These are phyloP conservation scores for Xanthoconium purpureum DNA, from an alignment of 768 basidiomycete genomes.

Conservation along the genomic window DNA sequence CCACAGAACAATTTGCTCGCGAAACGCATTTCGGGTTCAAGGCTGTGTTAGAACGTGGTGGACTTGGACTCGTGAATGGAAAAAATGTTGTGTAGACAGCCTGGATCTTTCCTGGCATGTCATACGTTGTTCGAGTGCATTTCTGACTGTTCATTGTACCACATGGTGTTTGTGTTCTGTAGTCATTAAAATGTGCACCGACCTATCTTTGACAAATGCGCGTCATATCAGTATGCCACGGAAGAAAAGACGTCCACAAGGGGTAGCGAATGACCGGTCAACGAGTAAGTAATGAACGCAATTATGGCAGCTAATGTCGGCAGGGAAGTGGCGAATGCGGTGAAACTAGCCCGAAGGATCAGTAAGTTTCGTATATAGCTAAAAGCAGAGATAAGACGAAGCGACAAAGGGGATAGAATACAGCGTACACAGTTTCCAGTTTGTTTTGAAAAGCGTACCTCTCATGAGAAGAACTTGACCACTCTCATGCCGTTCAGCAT, in stretches of 20 bases:
- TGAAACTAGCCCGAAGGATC: conserved; percentile 61
- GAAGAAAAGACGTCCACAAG: conserved; percentile 81
- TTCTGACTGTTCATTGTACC: too few species aligned
- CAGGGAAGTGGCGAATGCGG: conserved; percentile 66
- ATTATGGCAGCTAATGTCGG: conserved; percentile 78
- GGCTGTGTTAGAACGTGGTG: too few species aligned
- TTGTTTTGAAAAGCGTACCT: conserved; percentile 71
- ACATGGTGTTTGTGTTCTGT: too few species aligned
- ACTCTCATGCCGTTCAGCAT: conserved; percentile 86
- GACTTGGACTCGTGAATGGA: too few species aligned
- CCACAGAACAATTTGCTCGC: too few species aligned
- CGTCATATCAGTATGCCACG: too few species aligned
- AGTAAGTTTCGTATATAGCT: conserved; percentile 68
- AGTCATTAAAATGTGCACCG: too few species aligned
- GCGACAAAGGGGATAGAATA: conserved; percentile 3
- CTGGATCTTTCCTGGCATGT: too few species aligned
- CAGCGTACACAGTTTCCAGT: conserved; percentile 63
- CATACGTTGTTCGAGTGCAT: too few species aligned
- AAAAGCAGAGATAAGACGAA: neutral
- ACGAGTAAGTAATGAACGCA: conserved; percentile 75
- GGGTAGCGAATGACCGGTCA: conserved; percentile 63
- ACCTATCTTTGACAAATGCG: too few species aligned
- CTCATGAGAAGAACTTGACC: conserved; percentile 93
- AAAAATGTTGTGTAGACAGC: too few species aligned
- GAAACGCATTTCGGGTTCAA: too few species aligned